These are phyloP conservation scores for Coemansia sp. DNA, from an alignment of 192 early-diverging fungal genomes.

Conservation along the genomic window DNA sequence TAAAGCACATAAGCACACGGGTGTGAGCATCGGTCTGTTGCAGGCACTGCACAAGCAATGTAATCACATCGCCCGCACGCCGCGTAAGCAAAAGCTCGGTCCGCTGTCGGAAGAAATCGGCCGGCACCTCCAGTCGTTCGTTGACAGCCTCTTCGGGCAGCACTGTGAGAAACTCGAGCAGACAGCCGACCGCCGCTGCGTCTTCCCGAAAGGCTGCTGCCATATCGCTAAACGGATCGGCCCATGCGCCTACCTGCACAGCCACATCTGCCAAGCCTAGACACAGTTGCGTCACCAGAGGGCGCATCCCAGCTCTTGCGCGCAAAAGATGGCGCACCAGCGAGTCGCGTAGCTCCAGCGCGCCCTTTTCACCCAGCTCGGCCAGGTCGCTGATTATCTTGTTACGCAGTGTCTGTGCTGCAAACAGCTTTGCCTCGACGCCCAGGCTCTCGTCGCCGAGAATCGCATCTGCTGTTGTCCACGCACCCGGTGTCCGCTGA, in stretches of 20 bases:
- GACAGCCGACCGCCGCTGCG: constrained; percentile 60
- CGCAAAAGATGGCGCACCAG: constrained; percentile 68
- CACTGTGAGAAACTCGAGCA: constrained; percentile 81
- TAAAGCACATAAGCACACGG: constrained; percentile 70
- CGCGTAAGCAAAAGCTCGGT: constrained; percentile 62
- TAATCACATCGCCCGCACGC: constrained; percentile 68
- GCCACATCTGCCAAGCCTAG: constrained; percentile 82
- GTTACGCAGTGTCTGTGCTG: constrained; percentile 89
- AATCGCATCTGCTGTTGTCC: constrained; percentile 77
- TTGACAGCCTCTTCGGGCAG: constrained; percentile 86
- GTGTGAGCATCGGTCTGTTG: constrained; percentile 65
- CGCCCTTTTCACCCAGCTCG: constrained; percentile 69
- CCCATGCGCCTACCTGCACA: constrained; percentile 78
- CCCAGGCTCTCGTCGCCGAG: constrained; percentile 60
- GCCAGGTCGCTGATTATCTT: constrained; percentile 85
- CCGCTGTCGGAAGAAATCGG: constrained; percentile 61
- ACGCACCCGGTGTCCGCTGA: constrained; percentile 85
- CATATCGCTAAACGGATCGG: constrained; percentile 75
- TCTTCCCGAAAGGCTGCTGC: constrained; percentile 65
- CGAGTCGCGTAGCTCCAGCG: constrained; percentile 71
- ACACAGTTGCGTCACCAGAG: constrained; percentile 78
- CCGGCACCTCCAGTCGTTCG: constrained; percentile 61
- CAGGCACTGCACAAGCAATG: constrained; percentile 69
- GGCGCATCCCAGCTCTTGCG: constrained; percentile 59
- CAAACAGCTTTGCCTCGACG: constrained; percentile 74